These are phyloP conservation scores for Umbelopsis ramanniana DNA, from an alignment of 192 early-diverging fungal species.

Conservation along the genomic window DNA sequence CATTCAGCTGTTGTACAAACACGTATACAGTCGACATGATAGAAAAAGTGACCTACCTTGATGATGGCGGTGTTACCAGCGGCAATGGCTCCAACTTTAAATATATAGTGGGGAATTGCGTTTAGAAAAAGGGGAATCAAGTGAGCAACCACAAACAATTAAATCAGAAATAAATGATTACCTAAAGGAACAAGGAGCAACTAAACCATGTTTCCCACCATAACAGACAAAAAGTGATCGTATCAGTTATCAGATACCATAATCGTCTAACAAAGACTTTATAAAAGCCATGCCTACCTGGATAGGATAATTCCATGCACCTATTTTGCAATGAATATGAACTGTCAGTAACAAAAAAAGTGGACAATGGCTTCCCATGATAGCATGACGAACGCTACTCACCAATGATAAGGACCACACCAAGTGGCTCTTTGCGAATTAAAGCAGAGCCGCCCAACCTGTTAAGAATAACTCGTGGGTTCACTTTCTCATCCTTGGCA, in stretches of 20 bases:
- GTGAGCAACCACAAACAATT: not conserved
- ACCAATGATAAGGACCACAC: constrained; percentile 75
- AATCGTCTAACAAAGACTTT: not conserved
- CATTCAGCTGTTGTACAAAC: not conserved
- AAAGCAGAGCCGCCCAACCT: constrained; percentile 48
- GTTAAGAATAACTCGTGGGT: constrained; percentile 42
- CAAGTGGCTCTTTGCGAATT: constrained; percentile 77
- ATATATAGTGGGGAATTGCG: constrained; percentile 46
- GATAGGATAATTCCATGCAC: constrained; percentile 61
- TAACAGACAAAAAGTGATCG: too few species aligned
- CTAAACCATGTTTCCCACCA: not conserved
- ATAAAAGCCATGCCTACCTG: constrained; percentile 31
- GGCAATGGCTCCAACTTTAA: constrained; percentile 84
- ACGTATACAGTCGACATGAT: not conserved
- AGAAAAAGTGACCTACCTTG: constrained; percentile 45
- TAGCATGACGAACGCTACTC: constrained; percentile 41
- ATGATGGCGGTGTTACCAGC: constrained; percentile 84
- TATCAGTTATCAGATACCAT: not conserved
- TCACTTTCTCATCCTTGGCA: constrained; percentile 50
- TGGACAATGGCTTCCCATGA: not conserved
- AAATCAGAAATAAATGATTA: constrained; percentile 4
- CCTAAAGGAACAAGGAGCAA: constrained; percentile 29
- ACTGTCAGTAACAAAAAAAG: not conserved
- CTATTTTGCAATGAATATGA: constrained; percentile 14
- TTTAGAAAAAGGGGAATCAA: not conserved